Base-by-base conservation (phyloP, 805 yeast genomes). In the Ogataea glucozyma region DNA sequence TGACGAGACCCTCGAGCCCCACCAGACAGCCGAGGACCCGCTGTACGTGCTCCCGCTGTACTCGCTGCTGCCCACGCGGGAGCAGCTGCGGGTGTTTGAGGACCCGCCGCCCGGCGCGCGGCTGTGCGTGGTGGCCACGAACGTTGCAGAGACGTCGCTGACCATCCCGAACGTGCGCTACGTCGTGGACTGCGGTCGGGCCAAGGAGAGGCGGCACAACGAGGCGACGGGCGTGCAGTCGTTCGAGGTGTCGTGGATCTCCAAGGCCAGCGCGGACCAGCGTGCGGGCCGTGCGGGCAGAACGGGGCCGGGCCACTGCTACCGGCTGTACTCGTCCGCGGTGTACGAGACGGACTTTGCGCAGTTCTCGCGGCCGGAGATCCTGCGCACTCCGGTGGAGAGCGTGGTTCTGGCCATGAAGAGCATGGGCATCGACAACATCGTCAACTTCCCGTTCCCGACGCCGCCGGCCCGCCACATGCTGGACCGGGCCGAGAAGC, bases 281-380 rank as follows among this genome's bases (percentile, higher is more conserved):
- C 77, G 99, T 69, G 69, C 95, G 14, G 98, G 98, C 60, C 82
- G 98, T 72, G 98, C 98, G 38, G 98, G 97, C 61, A 83, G 98
- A 75, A 90, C 97, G 0, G 99, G 98, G 0, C 97, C 99, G 0
- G 99, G 99, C 45, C 98, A 93, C 58, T 88, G 97, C 62, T 93
- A 93, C 62, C 71, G 99, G 47, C 64, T 93, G 11, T 93, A 74
- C 57, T 91, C 98, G 0, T 90, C 98, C 12, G 99, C 99, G 2
- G 85, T 95, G 6, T 93, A 72, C 62, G 97, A 93, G 60, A 78
- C 81, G 48, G 93, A 84, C 51, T 93, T 93, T 60, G 72, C 72
- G 3, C 88, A 84, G 57, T 93, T 93, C 57, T 75, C 93, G 9
- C 73, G 72, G 42, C 98, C 99, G 0, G 99, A 93, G 62, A 90